phyloP scores from a whole-genome alignment of 2,329 filamentous ascomycete genomes.

The Huntiella abstrusa region DNA sequence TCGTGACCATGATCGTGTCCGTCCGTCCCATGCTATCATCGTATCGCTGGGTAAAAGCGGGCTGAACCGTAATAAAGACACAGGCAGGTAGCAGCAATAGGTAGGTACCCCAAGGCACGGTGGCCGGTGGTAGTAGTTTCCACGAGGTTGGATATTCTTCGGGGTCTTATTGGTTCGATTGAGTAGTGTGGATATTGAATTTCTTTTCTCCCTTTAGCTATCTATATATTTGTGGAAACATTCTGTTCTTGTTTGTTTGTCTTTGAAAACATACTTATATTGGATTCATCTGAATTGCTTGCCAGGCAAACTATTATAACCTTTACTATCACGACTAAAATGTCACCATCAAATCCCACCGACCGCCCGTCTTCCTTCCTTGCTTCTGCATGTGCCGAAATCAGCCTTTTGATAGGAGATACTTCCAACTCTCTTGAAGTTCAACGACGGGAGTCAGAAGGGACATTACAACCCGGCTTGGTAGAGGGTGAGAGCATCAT shows the following conservation, averaged over 20 bases:
- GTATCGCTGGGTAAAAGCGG: no score
- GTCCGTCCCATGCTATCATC: no score
- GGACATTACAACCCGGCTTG: neutral
- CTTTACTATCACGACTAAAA: neutral
- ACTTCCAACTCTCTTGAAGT: no score
- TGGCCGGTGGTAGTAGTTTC: neutral
- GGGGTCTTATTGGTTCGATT: neutral
- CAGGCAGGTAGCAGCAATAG: no score
- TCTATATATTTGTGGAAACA: neutral
- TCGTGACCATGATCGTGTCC: no score
- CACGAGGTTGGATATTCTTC: neutral
- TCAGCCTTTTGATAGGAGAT: neutral
- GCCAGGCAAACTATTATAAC: neutral
- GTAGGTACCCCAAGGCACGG: no score
- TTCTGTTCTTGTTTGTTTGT: neutral
- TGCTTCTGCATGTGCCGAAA: constrained; percentile 6
- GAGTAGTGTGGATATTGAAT: neutral
- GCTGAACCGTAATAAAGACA: no score
- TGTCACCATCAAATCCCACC: neutral
- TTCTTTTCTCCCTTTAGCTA: neutral
- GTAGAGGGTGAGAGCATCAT: constrained; percentile 5
- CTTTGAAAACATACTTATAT: neutral
- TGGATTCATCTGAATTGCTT: neutral
- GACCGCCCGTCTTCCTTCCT: constrained; percentile 5
- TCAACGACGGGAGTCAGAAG: no score